Evolutionary conservation across 192 early-diverging fungal species (phyloP), one percentile per base, ranked within the genome.

Genomic region (Lobosporangium transversale): DNA sequence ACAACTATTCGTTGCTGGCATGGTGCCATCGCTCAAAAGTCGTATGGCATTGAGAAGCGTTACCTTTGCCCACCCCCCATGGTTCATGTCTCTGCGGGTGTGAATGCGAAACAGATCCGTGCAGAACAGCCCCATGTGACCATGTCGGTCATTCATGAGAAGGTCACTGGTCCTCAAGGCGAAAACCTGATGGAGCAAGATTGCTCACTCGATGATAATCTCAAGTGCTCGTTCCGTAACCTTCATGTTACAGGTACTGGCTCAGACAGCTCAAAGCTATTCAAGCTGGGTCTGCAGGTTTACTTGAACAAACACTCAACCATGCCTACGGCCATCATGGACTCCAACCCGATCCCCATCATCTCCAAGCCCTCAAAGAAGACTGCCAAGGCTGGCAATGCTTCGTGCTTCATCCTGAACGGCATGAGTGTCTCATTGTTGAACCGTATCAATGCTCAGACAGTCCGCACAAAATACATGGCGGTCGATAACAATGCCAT

Each of bases 341-440:
- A 91, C 62, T 92, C 93, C 10, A 81, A 83, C 32, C 89, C 93
- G 8, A 90, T 97, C 53, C 81, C 87, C 18, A 94, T 96, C 56
- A 95, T 97, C 43, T 95, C 94, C 50, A 97, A 97, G 81, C 95
- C 96, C 14, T 93, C 91, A 47, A 95, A 94, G 78, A 97, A 95
- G 81, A 94, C 92, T 1, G 90, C 92, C 53, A 94, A 93, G 83
- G 89, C 91, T 10, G 85, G 90, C 42, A 92, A 94, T 73, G 84
- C 85, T 32, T 91, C 89, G 3, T 86, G 86, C 15, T 92, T 93
- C 53, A 91, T 97, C 53, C 82, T 87, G 43, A 88, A 88, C 48
- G 92, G 92, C n/a, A 88, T 89, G 50, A 82, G 86, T 3, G 86
- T 97, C 20, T 90, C 93, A 20, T 81, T 97, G 24, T 94, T 95